Evolutionary conservation across 2,329 filamentous ascomycete genomes (phyloP).

Genomic region (Harringtonia aguacate): DNA sequence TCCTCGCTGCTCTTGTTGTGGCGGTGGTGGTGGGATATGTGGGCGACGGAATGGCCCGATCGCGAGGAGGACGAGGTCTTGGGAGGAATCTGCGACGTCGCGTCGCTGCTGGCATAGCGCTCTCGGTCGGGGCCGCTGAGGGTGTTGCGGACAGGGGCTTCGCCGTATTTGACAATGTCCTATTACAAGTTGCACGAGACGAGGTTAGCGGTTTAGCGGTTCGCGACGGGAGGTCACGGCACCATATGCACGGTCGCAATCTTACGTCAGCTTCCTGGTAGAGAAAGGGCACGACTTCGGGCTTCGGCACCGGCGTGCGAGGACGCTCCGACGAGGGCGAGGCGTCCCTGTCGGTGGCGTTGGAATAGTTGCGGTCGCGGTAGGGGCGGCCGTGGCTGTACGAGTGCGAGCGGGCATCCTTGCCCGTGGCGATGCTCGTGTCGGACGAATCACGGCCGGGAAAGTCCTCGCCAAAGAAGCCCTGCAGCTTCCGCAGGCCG

Average conservation of each 20-base stretch:
- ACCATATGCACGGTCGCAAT: constrained; percentile 14
- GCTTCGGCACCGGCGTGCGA: constrained; percentile 75
- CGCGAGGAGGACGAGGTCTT: constrained; percentile 55
- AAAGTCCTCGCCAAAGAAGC: constrained; percentile 88
- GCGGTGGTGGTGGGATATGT: constrained; percentile 45
- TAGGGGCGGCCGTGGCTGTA: constrained; percentile 49
- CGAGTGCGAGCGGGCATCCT: constrained; percentile 53
- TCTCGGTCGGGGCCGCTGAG: constrained; percentile 60
- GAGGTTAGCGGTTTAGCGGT: too few species aligned
- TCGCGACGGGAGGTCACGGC: too few species aligned
- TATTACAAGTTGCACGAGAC: too few species aligned
- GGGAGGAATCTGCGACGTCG: constrained; percentile 33
- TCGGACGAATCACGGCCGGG: constrained; percentile 66
- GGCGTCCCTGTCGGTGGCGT: constrained; percentile 59
- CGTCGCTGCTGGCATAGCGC: constrained; percentile 47
- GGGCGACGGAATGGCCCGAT: constrained; percentile 49
- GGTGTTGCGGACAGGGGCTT: constrained; percentile 63
- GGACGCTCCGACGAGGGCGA: constrained; percentile 71
- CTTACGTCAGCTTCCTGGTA: constrained; percentile 77
- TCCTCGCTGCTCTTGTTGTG: constrained; percentile 64
- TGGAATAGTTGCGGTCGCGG: constrained; percentile 74
- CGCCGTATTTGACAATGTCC: constrained; percentile 68
- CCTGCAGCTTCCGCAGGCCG: constrained; percentile 73
- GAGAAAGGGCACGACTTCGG: constrained; percentile 94
- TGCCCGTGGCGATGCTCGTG: constrained; percentile 43